Evolutionary conservation across 2,329 filamentous ascomycete species (phyloP), one percentile per base, ranked within the genome.

Genomic region (Talaromyces sp.): DNA sequence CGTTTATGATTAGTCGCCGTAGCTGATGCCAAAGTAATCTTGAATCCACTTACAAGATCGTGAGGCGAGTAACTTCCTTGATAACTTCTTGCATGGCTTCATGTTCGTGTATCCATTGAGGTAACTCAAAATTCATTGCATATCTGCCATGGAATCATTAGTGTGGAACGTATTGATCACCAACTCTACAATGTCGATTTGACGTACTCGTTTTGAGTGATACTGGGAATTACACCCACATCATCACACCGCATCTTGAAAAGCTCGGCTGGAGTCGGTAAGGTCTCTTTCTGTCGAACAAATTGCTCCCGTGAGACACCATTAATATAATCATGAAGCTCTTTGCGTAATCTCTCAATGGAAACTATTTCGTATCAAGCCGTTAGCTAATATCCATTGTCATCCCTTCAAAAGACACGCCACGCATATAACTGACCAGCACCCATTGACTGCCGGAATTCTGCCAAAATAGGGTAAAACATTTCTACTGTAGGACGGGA

Each of bases 61-160:
- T 59, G 17, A 45, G 37, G 17, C 39, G 39, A 22, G 56, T 59
- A 13, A 45, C 56, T 13, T 59, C 56, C 45, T 59, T 59, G 17
- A 59, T 45, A 41, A 45, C 56, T 33, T 59, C 56, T 33, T 45
- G 37, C 56, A 59, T 59, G 39, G 56, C 56, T 19, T 59, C 39
- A 25, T 59, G 56, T 33, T 59, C 39, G 39, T 59, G 39, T 59
- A 45, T 59, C 56, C 39, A 59, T 45, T 59, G 56, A 59, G 56
- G 56, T 15, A 59, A 15, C 39, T 59, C 56, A 59, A 59, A 31
- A 17, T 59, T 15, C 56, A 59, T 59, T 59, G 56, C 56, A 33
- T 59, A 59, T 59, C 56, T 59, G 25, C 11, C 22, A 49, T 17
- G 19, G 11, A 45, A 25, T 25, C 15, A 49, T 15, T 27, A 49